Base-by-base conservation (phyloP, 345 rosid genomes). In the Anastatica hierochuntica region DNA sequence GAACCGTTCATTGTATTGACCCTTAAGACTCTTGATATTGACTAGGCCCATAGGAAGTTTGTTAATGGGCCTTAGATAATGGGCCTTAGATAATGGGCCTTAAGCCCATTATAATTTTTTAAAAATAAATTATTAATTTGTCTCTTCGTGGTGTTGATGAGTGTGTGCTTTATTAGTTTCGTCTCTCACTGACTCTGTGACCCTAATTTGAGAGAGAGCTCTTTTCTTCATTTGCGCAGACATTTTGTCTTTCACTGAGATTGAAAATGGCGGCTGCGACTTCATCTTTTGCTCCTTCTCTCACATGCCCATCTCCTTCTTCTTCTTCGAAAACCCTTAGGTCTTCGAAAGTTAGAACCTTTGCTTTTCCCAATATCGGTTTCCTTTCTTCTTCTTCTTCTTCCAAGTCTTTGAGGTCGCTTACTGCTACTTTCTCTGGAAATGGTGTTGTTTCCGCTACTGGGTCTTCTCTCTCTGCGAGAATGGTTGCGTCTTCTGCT, bases 251-350 rank as follows among this genome's bases (percentile, higher is more conserved):
- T 13, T 47, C n/a, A 27, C 36, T 45, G 14, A 31, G 51, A 52
- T n/a, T n/a, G 10, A 20, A 36, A 30, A 66, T 67, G 76, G 69
- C 73, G 72, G 78, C 83, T 64, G 73, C 85, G 5, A 64, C 77
- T 37, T 74, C 78, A 43, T 75, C 73, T 46, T 52, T 60, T 33
- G 51, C 72, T 47, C 59, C 72, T 13, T 44, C 80, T 5, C 20
- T 76, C 16, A 64, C 81, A 9, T 44, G 58, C 17, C 44, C 71
- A 0, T 27, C 67, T n/a, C 40, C 56, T 18, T 50, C 62, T 3
- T 16, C 65, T 4, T 51, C 70, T 0, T 52, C 75, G 12, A 62
- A 67, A 58, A 30, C 79, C 53, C 48, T 54, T 43, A 56, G 35
- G 20, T 21, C 76, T 8, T 37, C 63, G 0, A 60, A 42, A 48